Evolutionary conservation across 2,329 filamentous ascomycete genomes (phyloP).

Genomic region (Exophiala oligosperma): DNA sequence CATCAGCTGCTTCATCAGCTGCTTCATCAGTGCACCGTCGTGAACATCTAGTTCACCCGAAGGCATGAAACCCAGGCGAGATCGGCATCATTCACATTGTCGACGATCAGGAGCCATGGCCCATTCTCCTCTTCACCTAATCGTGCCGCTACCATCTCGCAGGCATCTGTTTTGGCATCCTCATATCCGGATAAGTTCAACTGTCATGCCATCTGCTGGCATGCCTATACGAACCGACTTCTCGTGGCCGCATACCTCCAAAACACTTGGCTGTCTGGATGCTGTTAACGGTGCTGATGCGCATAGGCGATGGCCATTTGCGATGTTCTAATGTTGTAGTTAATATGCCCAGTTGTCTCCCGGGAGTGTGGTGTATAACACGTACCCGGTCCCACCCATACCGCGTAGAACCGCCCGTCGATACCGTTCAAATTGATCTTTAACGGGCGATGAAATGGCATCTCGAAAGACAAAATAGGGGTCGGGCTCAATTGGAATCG

Average conservation of each 20-base stretch:
- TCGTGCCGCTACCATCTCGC: slow-evolving; percentile 12
- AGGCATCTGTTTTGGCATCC: too few species aligned
- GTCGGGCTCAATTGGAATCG: too few species aligned
- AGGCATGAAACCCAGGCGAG: neutral
- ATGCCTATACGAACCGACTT: slow-evolving; percentile 20
- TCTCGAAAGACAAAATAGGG: too few species aligned
- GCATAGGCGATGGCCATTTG: too few species aligned
- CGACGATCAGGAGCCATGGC: slow-evolving; percentile 24
- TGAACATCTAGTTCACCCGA: neutral
- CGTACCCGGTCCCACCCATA: too few species aligned
- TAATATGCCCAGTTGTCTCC: too few species aligned
- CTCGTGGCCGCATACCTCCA: slow-evolving; percentile 23
- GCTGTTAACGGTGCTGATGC: neutral
- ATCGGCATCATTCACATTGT: slow-evolving; percentile 27
- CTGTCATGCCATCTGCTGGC: slow-evolving; percentile 20
- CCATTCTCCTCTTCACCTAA: slow-evolving; percentile 19
- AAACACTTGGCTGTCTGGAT: slow-evolving; percentile 15
- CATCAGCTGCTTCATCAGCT: neutral
- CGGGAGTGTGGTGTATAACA: too few species aligned
- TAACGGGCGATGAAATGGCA: too few species aligned
- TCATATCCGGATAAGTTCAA: slow-evolving; percentile 14
- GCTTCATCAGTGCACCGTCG: neutral
- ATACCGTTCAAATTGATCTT: too few species aligned
- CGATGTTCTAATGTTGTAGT: too few species aligned
- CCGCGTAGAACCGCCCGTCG: too few species aligned